Conservation (phyloP, 2,329 filamentous ascomycete genomes). For the Alternaria sp. region DNA sequence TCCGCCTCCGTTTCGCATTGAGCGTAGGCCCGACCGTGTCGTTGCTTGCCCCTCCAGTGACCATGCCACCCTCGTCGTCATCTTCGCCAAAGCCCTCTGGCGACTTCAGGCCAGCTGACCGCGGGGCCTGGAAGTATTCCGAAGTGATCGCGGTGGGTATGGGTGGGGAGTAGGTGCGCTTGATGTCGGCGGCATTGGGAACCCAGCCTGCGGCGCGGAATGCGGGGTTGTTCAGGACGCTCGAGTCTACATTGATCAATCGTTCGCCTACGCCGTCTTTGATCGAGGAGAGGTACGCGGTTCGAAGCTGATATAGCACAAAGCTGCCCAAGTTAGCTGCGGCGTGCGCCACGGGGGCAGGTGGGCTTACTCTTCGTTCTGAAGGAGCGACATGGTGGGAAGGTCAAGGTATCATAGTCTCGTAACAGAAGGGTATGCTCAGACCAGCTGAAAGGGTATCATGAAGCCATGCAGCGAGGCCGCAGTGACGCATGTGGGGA, state of each 20-base stretch:
- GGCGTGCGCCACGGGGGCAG: conserved; percentile 5
- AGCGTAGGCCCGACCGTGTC: conserved; percentile 71
- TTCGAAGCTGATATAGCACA: conserved; percentile 81
- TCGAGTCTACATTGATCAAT: conserved; percentile 80
- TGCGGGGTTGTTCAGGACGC: conserved; percentile 77
- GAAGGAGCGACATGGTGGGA: conserved; percentile 51
- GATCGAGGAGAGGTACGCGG: conserved; percentile 79
- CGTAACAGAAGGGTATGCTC: conserved; percentile 18
- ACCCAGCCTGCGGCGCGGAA: conserved; percentile 86
- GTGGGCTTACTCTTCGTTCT: conserved; percentile 53
- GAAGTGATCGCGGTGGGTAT: conserved; percentile 83
- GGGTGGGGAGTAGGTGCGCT: conserved; percentile 83
- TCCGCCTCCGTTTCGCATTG: conserved; percentile 69
- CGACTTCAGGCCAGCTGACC: conserved; percentile 62
- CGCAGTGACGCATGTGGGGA: conserved; percentile 11
- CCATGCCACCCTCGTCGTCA: conserved; percentile 73
- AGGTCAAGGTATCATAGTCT: conserved; percentile 25
- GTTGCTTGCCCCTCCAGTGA: conserved; percentile 68
- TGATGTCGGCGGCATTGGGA: conserved; percentile 74
- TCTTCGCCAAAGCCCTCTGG: conserved; percentile 68
- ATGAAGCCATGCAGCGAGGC: conserved; percentile 12
- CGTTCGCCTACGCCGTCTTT: conserved; percentile 86
- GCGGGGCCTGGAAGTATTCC: conserved; percentile 80
- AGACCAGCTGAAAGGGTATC: conserved; percentile 44
- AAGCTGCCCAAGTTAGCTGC: conserved; percentile 61